phyloP scores from a whole-genome alignment of 305 asterid genomes.

The Fraxinus platypoda region DNA sequence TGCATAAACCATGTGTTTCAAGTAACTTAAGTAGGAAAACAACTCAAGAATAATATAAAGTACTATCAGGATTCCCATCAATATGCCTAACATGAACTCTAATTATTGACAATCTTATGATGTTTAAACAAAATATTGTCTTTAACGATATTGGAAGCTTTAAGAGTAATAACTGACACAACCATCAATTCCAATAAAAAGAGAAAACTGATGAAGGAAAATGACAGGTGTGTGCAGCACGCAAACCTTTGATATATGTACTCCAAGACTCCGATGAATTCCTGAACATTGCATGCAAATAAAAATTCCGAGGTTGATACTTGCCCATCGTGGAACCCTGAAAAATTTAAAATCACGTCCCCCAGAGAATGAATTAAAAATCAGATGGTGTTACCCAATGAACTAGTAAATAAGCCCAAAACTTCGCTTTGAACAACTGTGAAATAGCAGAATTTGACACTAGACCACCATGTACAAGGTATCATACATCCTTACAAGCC shows the following conservation, averaged over 20 bases:
- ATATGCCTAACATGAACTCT: neutral
- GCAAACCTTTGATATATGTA: slow-evolving; percentile 85
- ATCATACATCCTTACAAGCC: neutral
- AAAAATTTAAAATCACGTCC: slow-evolving; percentile 9
- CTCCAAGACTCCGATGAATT: slow-evolving; percentile 89
- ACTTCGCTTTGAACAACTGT: neutral
- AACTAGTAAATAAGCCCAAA: neutral
- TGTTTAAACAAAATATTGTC: neutral
- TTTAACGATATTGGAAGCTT: neutral
- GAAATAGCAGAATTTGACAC: neutral
- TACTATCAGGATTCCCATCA: neutral
- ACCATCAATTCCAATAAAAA: neutral
- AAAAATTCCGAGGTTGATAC: slow-evolving; percentile 87
- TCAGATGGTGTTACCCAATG: neutral
- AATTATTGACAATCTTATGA: neutral
- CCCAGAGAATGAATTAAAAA: neutral
- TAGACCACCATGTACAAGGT: neutral
- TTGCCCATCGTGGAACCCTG: slow-evolving; percentile 98
- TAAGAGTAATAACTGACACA: neutral
- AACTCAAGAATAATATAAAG: neutral
- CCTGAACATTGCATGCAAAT: slow-evolving; percentile 96
- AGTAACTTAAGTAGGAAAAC: neutral
- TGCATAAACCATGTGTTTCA: neutral
- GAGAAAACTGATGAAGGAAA: neutral
- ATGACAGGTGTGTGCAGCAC: neutral